These are phyloP conservation scores for Salisapilia sapeloensis DNA, from an alignment of 352 stramenopile species.

Conservation along the genomic window DNA sequence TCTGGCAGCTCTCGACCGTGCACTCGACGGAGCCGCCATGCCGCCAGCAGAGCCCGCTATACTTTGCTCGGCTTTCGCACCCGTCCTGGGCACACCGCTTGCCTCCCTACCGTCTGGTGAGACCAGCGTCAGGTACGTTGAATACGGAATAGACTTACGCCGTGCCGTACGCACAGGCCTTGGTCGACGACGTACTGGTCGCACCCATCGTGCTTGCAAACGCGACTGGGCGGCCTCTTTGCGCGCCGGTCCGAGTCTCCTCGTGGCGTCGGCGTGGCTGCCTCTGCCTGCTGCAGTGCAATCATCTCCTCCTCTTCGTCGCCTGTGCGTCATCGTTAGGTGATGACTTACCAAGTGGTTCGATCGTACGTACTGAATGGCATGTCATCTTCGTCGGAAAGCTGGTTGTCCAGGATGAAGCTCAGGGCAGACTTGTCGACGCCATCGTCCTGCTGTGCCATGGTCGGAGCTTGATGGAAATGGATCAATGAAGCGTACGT, in stretches of 20 bases:
- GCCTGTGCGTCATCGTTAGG: slow-evolving; percentile 2
- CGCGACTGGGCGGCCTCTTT: slow-evolving; percentile 28
- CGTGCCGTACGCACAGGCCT: slow-evolving; percentile 54
- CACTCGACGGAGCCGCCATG: slow-evolving; percentile 66
- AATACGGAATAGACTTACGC: slow-evolving; percentile 14
- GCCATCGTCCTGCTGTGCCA: no score
- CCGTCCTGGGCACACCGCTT: slow-evolving; percentile 39
- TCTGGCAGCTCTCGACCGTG: slow-evolving; percentile 48
- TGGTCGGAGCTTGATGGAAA: no score
- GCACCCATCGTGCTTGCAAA: slow-evolving; percentile 55
- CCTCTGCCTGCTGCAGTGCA: slow-evolving; percentile 1
- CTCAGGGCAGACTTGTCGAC: slow-evolving; percentile 61
- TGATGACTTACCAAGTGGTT: slow-evolving; percentile 1
- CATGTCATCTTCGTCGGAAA: slow-evolving; percentile 7
- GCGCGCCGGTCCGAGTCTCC: slow-evolving; percentile 30
- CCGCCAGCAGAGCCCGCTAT: slow-evolving; percentile 55
- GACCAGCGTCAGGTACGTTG: neutral
- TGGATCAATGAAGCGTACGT: no score
- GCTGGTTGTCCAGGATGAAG: slow-evolving; percentile 49
- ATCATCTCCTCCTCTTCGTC: slow-evolving; percentile 1
- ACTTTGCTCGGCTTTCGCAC: slow-evolving; percentile 56
- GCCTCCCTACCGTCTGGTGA: no score
- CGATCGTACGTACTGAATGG: slow-evolving; percentile 2
- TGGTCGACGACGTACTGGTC: slow-evolving; percentile 69
- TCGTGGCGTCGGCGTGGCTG: slow-evolving; percentile 8